These are phyloP conservation scores for Baeospora myosura DNA, from an alignment of 1,284 basidiomycete species.

Conservation along the genomic window DNA sequence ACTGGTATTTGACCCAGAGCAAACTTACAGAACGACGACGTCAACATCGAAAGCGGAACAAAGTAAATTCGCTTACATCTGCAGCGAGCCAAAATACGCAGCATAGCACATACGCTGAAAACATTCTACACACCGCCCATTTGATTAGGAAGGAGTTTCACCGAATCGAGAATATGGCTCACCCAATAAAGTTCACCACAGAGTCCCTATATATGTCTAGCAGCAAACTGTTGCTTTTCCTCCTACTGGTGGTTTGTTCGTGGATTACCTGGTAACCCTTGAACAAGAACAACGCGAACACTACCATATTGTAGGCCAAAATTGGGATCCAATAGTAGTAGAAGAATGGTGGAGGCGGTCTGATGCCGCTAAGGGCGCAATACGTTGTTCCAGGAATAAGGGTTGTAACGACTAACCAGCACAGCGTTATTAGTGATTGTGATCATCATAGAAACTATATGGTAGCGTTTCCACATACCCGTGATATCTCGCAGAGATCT, in stretches of 20 bases:
- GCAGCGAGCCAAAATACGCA: conserved; percentile 41
- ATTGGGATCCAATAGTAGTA: conserved; percentile 8
- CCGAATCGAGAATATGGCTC: not conserved
- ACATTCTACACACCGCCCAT: conserved; percentile 54
- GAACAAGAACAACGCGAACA: conserved; percentile 2
- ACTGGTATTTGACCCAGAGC: conserved; percentile 10
- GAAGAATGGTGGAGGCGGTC: conserved; percentile 1
- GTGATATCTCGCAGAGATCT: not conserved
- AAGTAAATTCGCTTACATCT: conserved; percentile 1
- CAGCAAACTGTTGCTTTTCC: conserved; percentile 1
- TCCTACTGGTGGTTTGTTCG: not conserved
- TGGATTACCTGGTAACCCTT: conserved; percentile 6
- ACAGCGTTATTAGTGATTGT: too few relatives aligned
- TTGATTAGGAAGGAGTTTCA: not conserved
- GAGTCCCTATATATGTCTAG: not conserved
- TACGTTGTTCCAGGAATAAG: not conserved
- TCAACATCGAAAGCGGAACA: not conserved
- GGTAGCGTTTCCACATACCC: too few relatives aligned
- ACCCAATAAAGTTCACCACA: conserved; percentile 3
- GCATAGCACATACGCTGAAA: conserved; percentile 57
- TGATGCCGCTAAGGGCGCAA: not conserved
- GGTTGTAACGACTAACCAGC: not conserved
- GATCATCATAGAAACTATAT: too few relatives aligned
- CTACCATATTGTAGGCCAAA: conserved; percentile 4
- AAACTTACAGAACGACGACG: conserved; percentile 3